phyloP scores from a whole-genome alignment of 257 asterid genomes.

The Solanum dulcamara region DNA sequence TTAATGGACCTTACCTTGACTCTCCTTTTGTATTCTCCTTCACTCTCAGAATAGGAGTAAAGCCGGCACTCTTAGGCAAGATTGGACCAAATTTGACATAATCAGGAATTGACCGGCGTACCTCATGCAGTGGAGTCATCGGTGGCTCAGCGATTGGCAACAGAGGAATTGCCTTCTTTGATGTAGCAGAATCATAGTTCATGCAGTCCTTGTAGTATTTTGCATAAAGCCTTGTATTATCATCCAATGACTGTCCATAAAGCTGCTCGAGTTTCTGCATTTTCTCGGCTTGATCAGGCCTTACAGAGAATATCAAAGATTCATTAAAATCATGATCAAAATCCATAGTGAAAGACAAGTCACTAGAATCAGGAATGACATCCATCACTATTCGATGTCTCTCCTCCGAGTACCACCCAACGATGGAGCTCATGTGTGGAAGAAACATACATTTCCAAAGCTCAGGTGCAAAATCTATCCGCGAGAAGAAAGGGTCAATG shows the following conservation, averaged over 20 bases:
- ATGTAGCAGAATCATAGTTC: slow-evolving; percentile 40
- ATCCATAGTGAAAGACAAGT: slow-evolving; percentile 54
- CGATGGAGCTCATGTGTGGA: slow-evolving; percentile 62
- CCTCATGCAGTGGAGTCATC: slow-evolving; percentile 61
- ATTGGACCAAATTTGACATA: slow-evolving; percentile 77
- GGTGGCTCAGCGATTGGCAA: slow-evolving; percentile 81
- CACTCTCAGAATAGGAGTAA: slow-evolving; percentile 33
- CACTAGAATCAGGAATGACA: slow-evolving; percentile 51
- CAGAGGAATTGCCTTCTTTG: slow-evolving; percentile 58
- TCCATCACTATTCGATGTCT: slow-evolving; percentile 67
- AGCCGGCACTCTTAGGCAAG: slow-evolving; percentile 71
- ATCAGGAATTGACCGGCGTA: slow-evolving; percentile 52
- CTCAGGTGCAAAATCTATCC: slow-evolving; percentile 78
- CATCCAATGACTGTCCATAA: slow-evolving; percentile 66
- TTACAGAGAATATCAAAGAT: slow-evolving; percentile 46
- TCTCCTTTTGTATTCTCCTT: slow-evolving; percentile 18
- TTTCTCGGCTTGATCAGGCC: slow-evolving; percentile 80
- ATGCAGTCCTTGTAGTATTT: slow-evolving; percentile 63
- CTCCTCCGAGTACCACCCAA: slow-evolving; percentile 72
- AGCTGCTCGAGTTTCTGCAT: slow-evolving; percentile 47
- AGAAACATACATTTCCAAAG: slow-evolving; percentile 62
- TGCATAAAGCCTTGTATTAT: slow-evolving; percentile 59
- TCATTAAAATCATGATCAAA: slow-evolving; percentile 51
- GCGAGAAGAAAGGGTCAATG: slow-evolving; percentile 62
- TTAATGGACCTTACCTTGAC: slow-evolving; percentile 21